phyloP scores from a whole-genome alignment of 192 early-diverging fungal species.

The Backusella morwellensis region DNA sequence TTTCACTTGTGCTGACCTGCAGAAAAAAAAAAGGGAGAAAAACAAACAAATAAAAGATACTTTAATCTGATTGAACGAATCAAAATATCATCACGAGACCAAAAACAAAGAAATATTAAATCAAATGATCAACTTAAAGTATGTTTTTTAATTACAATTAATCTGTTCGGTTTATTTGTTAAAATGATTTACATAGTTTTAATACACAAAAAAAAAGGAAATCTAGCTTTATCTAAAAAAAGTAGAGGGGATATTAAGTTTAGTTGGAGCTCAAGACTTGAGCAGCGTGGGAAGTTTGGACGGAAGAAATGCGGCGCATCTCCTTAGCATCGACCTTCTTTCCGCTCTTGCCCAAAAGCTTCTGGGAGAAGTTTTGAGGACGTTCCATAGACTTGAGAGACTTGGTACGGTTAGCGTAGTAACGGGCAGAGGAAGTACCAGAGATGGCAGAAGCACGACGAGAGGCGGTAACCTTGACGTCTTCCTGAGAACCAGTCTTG shows the following conservation, averaged over 20 bases:
- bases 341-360: conserved; percentile 50
- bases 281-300: conserved; percentile 45
- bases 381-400: conserved; percentile 31
- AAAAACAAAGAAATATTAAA: no score
- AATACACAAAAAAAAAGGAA: background rate
- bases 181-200: background rate
- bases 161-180: no score
- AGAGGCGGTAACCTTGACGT: conserved; percentile 17
- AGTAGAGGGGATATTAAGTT: background rate
- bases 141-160: no score
- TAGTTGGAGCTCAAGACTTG: conserved; percentile 26
- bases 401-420: conserved; percentile 37
- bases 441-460: conserved; percentile 30
- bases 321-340: conserved; percentile 57
- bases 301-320: conserved; percentile 71
- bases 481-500: conserved; percentile 28
- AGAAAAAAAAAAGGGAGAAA: no score
- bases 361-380: conserved; percentile 31
- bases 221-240: conserved; percentile 8
- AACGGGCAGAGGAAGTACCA: conserved; percentile 31
- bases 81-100: no score
- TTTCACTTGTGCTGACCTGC: no score
- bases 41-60: no score
- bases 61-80: no score
- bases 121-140: no score